Conservation (phyloP, 2,329 filamentous ascomycete species). For the Verticillium klebahnii region DNA sequence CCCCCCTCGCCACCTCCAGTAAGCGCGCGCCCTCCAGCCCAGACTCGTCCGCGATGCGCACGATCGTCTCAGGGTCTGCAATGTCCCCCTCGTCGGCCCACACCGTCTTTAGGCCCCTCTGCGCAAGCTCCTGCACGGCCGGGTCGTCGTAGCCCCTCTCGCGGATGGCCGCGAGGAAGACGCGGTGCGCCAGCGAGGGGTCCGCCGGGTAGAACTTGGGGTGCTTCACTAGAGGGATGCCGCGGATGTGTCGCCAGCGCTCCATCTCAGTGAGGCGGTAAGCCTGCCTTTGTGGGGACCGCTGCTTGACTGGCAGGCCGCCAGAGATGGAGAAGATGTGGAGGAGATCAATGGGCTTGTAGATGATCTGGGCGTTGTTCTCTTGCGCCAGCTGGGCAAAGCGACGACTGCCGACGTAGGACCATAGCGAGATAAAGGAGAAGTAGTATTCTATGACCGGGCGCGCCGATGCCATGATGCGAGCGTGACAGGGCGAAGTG, state of each 20-base stretch:
- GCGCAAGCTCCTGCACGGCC: slow-evolving; percentile 9
- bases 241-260: slow-evolving; percentile 20
- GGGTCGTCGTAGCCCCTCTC: slow-evolving; percentile 5
- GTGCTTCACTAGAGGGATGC: slow-evolving; percentile 20
- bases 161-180: slow-evolving; percentile 4
- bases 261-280: slow-evolving; percentile 21
- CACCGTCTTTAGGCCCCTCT: slow-evolving; percentile 7
- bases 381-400: slow-evolving; percentile 16
- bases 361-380: slow-evolving; percentile 19
- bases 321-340: slow-evolving; percentile 25
- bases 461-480: neutral
- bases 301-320: slow-evolving; percentile 25
- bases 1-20: slow-evolving; percentile 1
- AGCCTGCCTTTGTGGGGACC: slow-evolving; percentile 21
- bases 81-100: slow-evolving; percentile 11
- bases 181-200: slow-evolving; percentile 22
- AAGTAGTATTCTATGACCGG: slow-evolving; percentile 21
- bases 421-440: slow-evolving; percentile 25
- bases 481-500: neutral
- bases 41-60: slow-evolving; percentile 6
- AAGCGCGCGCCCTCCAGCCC: slow-evolving; percentile 6
- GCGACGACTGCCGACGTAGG: slow-evolving; percentile 22
- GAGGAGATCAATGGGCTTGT: slow-evolving; percentile 23
- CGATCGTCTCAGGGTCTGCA: slow-evolving; percentile 8
- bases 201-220: slow-evolving; percentile 18